Evolutionary conservation across 805 yeast genomes (phyloP).

Genomic region (Ogataea siamensis): DNA sequence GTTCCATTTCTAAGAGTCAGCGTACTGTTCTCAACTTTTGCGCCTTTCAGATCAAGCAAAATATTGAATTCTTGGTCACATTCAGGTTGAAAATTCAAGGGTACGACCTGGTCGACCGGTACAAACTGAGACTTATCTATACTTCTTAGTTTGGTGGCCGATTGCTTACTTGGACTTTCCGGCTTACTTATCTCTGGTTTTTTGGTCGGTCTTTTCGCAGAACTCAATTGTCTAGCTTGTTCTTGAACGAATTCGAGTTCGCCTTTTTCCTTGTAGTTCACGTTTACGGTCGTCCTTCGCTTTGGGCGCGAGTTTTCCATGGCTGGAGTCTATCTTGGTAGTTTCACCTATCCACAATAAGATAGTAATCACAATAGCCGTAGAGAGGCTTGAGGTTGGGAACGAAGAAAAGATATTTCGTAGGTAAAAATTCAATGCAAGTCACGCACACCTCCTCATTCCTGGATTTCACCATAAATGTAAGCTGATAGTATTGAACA

Average conservation of each 20-base stretch:
- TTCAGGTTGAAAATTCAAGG: conserved; percentile 51
- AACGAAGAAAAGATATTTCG: conserved; percentile 10
- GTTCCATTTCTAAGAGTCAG: conserved; percentile 40
- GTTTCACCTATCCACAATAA: background rate
- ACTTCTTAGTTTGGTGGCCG: conserved; percentile 12
- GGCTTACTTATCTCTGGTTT: conserved; percentile 5
- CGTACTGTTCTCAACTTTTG: conserved; percentile 40
- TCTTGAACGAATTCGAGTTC: conserved; percentile 28
- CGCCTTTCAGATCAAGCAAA: conserved; percentile 40
- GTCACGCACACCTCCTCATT: background rate
- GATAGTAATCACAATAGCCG: no score
- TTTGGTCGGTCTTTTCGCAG: conserved; percentile 6
- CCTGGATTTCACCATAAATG: no score
- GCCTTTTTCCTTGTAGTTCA: conserved; percentile 35
- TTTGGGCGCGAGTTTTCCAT: conserved; percentile 29
- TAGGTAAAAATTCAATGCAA: conserved; percentile 5
- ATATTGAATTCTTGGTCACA: conserved; percentile 42
- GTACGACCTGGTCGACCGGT: conserved; percentile 36
- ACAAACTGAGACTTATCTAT: conserved; percentile 18
- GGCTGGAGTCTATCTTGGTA: background rate
- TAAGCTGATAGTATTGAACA: no score
- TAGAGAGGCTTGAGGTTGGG: no score
- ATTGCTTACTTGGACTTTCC: conserved; percentile 6
- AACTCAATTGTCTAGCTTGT: conserved; percentile 4
- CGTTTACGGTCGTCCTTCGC: conserved; percentile 32